Evolutionary conservation across 306 rosid species (phyloP).

Genomic region (Lablab purpureus): DNA sequence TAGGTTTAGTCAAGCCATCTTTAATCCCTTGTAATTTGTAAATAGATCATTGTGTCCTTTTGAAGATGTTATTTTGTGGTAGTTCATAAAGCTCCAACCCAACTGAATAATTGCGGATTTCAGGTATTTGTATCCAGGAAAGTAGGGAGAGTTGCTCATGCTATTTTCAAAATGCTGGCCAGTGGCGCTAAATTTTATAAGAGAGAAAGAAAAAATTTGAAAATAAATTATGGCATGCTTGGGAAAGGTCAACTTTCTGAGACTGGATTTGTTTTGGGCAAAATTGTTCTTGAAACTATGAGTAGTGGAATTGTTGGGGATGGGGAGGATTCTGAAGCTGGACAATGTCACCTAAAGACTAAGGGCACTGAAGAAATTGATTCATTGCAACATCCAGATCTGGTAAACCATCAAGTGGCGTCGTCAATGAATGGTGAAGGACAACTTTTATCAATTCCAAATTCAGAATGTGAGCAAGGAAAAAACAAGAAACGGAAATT

Average conservation of each 20-base stretch:
- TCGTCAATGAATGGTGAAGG: constrained; percentile 45
- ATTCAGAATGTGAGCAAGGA: constrained; percentile 44
- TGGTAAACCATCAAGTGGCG: constrained; percentile 38
- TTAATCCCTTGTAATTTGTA: constrained; percentile 18
- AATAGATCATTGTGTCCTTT: constrained; percentile 31
- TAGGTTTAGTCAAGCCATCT: constrained; percentile 15
- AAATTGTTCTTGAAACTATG: constrained; percentile 80
- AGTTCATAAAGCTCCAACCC: constrained; percentile 37
- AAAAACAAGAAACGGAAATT: constrained; percentile 56
- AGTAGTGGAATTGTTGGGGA: constrained; percentile 48
- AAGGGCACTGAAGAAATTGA: constrained; percentile 42
- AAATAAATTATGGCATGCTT: constrained; percentile 64
- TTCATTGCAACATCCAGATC: constrained; percentile 44
- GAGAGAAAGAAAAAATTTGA: constrained; percentile 55
- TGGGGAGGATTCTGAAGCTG: constrained; percentile 50
- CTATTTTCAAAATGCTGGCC: constrained; percentile 60
- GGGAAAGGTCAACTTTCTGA: constrained; percentile 62
- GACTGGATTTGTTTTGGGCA: constrained; percentile 77
- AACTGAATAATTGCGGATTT: constrained; percentile 47
- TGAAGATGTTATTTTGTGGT: constrained; percentile 43
- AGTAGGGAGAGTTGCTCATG: constrained; percentile 55
- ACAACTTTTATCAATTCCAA: constrained; percentile 20
- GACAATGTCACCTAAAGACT: constrained; percentile 39
- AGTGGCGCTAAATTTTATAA: constrained; percentile 52
- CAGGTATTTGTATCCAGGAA: constrained; percentile 74